These are phyloP conservation scores for Fusarium sp. DNA, from an alignment of 2,329 filamentous ascomycete genomes.

Conservation along the genomic window DNA sequence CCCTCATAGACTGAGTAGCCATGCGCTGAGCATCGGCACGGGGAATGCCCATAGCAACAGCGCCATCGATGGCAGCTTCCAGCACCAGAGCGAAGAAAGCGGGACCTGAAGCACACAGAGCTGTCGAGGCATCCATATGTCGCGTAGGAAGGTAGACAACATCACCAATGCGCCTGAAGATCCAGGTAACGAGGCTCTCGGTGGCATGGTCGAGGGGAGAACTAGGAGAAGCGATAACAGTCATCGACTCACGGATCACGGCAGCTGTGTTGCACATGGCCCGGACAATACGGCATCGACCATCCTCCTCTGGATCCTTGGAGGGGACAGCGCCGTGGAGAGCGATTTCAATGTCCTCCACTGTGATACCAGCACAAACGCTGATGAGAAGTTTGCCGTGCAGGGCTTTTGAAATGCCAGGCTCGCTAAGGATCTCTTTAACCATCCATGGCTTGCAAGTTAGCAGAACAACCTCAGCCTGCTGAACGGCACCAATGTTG, in stretches of 20 bases:
- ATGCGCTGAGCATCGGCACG: conserved; percentile 78
- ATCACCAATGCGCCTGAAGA: conserved; percentile 79
- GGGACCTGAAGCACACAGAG: conserved; percentile 78
- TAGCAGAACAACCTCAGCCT: conserved; percentile 79
- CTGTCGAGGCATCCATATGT: conserved; percentile 78
- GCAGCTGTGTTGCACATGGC: conserved; percentile 89
- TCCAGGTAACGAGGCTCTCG: conserved; percentile 74
- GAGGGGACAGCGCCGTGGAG: conserved; percentile 67
- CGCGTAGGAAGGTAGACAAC: conserved; percentile 73
- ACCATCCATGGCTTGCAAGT: conserved; percentile 85
- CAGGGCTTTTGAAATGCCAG: conserved; percentile 78
- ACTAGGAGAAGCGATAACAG: conserved; percentile 73
- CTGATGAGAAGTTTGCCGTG: conserved; percentile 83
- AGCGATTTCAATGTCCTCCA: conserved; percentile 72
- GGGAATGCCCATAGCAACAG: conserved; percentile 81
- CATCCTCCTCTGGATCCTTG: conserved; percentile 57
- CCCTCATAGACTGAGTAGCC: conserved; percentile 83
- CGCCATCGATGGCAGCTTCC: conserved; percentile 80
- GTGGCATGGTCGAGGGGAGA: conserved; percentile 66
- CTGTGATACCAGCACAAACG: conserved; percentile 81
- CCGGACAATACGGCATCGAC: conserved; percentile 73
- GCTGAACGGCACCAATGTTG: conserved; percentile 73
- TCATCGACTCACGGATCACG: conserved; percentile 84
- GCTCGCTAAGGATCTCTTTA: conserved; percentile 71
- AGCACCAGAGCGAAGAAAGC: conserved; percentile 81